phyloP scores from a whole-genome alignment of 2,329 filamentous ascomycete species.

The Calonectria crousiana region DNA sequence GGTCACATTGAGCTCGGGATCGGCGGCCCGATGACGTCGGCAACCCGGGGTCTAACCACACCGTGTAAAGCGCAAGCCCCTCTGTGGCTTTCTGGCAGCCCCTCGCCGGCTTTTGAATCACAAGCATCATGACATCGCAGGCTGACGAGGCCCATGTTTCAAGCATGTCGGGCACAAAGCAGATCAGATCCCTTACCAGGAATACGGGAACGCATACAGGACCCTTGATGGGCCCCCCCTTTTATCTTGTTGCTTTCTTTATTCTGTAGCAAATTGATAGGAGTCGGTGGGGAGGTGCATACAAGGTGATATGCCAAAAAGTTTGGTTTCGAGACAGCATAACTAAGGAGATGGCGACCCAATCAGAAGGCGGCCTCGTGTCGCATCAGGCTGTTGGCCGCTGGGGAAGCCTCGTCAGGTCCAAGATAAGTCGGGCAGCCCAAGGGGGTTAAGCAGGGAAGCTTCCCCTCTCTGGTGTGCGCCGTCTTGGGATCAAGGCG shows the following conservation, averaged over 20 bases:
- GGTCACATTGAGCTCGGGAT: slow-evolving; percentile 18
- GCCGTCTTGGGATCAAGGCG: slow-evolving; percentile 24
- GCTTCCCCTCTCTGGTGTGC: slow-evolving; percentile 24
- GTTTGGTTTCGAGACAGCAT: slow-evolving; percentile 11
- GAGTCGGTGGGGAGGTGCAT: slow-evolving; percentile 11
- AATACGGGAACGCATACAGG: slow-evolving; percentile 15
- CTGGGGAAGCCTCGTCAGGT: background rate
- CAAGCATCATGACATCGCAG: slow-evolving; percentile 23
- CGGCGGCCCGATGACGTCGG: slow-evolving; percentile 39
- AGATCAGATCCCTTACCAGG: slow-evolving; percentile 35
- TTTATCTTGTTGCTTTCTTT: slow-evolving; percentile 31
- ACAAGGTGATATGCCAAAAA: slow-evolving; percentile 1
- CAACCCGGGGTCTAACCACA: background rate
- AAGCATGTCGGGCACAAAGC: slow-evolving; percentile 25
- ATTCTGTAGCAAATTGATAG: slow-evolving; percentile 38
- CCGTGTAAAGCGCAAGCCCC: slow-evolving; percentile 11
- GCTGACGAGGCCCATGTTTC: slow-evolving; percentile 46
- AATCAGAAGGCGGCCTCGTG: slow-evolving; percentile 5
- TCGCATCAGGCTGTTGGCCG: background rate
- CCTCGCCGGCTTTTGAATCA: slow-evolving; percentile 34
- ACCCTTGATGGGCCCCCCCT: slow-evolving; percentile 21
- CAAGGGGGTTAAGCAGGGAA: slow-evolving; percentile 21
- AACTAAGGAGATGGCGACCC: slow-evolving; percentile 1
- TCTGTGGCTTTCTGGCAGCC: slow-evolving; percentile 25
- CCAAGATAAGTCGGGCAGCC: slow-evolving; percentile 11